These are phyloP conservation scores for Linum tenue DNA, from an alignment of 345 rosid genomes.

Conservation along the genomic window DNA sequence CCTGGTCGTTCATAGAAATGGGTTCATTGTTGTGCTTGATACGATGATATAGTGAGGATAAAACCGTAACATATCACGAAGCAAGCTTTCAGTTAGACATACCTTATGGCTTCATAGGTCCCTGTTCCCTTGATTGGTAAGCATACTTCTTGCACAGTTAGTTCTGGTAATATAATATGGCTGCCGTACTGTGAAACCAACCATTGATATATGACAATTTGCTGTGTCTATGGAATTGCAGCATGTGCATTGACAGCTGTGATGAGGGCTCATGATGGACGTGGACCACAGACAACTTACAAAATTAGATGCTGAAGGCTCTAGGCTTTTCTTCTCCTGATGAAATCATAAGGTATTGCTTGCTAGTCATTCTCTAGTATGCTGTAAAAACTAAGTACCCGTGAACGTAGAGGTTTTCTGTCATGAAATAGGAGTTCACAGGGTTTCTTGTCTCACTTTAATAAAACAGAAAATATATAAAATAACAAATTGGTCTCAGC, in stretches of 20 bases:
- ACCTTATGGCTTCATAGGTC: too few relatives aligned
- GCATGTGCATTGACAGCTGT: not conserved
- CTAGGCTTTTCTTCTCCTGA: conserved; percentile 1
- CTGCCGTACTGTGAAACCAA: not conserved
- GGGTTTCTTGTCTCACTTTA: too few relatives aligned
- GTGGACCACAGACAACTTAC: conserved; percentile 5
- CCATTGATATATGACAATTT: not conserved
- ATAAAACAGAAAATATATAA: too few relatives aligned
- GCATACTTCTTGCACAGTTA: too few relatives aligned
- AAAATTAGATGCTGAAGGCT: not conserved
- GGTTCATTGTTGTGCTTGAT: too few relatives aligned
- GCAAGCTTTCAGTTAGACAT: too few relatives aligned
- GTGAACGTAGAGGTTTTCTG: not conserved
- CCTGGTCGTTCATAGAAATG: conserved; percentile 17
- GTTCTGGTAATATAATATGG: not conserved
- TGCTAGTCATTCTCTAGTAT: not conserved
- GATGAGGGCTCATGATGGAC: conserved; percentile 6
- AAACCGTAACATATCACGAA: too few relatives aligned
- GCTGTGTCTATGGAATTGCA: conserved; percentile 1
- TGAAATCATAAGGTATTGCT: conserved; percentile 1
- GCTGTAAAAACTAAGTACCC: not conserved
- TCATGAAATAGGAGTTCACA: too few relatives aligned
- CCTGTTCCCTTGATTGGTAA: too few relatives aligned
- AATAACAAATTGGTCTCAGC: conserved; percentile 6
- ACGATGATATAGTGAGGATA: too few relatives aligned